Conservation (phyloP, 768 basidiomycete species). For the Lepiota brunneoincarnata region DNA sequence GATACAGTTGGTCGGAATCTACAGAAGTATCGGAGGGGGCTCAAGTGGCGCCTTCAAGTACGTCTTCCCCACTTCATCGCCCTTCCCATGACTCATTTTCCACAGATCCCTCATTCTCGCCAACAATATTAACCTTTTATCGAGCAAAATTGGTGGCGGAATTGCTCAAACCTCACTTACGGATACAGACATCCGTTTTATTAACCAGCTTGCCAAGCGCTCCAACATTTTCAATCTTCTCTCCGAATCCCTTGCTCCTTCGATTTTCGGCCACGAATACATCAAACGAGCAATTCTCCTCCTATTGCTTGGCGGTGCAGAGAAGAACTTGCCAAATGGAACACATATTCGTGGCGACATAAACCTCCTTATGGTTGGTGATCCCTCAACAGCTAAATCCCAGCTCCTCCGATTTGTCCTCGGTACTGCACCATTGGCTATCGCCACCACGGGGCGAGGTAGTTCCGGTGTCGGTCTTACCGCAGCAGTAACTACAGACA, state of each 20-base stretch:
- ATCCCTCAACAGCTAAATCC: constrained; percentile 97
- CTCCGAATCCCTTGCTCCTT: constrained; percentile 94
- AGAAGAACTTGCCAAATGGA: constrained; percentile 96
- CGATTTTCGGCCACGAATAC: constrained; percentile 94
- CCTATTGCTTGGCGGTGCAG: constrained; percentile 91
- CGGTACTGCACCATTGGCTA: constrained; percentile 93
- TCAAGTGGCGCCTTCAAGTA: constrained; percentile 93
- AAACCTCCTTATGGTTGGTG: constrained; percentile 99
- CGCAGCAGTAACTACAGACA: constrained; percentile 97
- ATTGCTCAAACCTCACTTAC: constrained; percentile 92
- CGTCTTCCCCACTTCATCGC: constrained; percentile 20
- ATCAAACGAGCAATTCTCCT: constrained; percentile 95
- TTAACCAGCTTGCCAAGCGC: constrained; percentile 90
- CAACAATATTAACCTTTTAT: constrained; percentile 92
- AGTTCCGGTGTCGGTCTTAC: constrained; percentile 99
- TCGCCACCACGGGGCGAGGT: constrained; percentile 97
- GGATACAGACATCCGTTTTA: constrained; percentile 91
- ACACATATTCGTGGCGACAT: constrained; percentile 99
- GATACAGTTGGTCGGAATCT: constrained; percentile 94
- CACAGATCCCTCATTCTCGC: constrained; percentile 87
- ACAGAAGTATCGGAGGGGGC: constrained; percentile 91
- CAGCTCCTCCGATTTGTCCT: constrained; percentile 96
- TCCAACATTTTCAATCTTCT: constrained; percentile 85
- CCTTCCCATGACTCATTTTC: constrained; percentile 13
- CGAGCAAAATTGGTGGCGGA: constrained; percentile 92